These are phyloP conservation scores for Pythium folliculosum DNA, from an alignment of 352 stramenopile genomes.

Conservation along the genomic window DNA sequence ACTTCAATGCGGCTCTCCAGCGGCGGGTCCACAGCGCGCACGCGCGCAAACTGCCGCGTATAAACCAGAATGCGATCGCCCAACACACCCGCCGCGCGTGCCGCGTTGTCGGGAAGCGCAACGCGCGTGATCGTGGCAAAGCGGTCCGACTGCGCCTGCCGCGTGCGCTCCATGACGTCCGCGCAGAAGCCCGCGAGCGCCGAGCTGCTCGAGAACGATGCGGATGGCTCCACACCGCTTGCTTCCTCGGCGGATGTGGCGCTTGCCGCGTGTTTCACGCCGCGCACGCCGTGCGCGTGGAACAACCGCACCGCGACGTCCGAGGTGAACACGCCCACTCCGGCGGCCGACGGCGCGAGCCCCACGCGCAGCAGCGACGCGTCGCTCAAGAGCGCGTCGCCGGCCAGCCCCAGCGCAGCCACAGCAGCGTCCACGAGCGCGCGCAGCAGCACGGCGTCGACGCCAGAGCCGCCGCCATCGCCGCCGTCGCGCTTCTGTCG, in stretches of 20 bases:
- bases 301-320: constrained; percentile 29
- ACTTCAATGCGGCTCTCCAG: constrained; percentile 36
- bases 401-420: not conserved
- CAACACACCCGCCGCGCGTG: constrained; percentile 29
- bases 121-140: constrained; percentile 37
- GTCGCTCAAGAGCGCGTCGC: not conserved
- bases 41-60: constrained; percentile 41
- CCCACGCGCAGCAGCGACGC: constrained; percentile 3
- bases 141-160: constrained; percentile 12
- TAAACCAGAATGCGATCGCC: constrained; percentile 49
- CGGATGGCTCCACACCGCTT: not conserved
- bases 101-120: constrained; percentile 27
- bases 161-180: constrained; percentile 28
- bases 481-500: not conserved
- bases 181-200: constrained; percentile 38
- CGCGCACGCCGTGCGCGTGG: constrained; percentile 18
- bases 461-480: not conserved
- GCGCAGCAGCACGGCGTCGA: not conserved
- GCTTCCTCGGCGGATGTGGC: not conserved
- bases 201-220: constrained; percentile 25
- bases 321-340: constrained; percentile 12
- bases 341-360: not conserved
- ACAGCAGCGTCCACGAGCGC: not conserved
- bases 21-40: not conserved
- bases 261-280: not conserved